Evolutionary conservation across 805 yeast genomes (phyloP).

Genomic region (Jamesozyma lodderae): DNA sequence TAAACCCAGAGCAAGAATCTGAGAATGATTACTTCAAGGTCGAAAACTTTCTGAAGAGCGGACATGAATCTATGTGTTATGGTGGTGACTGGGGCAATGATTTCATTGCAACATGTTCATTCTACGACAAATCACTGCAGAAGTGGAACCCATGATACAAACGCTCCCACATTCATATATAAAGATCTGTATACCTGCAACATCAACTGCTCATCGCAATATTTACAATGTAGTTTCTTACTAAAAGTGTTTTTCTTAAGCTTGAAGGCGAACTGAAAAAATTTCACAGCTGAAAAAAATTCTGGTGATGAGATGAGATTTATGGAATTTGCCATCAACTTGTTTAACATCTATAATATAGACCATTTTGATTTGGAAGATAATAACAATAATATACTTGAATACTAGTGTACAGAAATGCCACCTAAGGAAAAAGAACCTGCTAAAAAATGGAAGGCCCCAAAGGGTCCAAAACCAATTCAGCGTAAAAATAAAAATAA

Average conservation of each 20-base stretch:
- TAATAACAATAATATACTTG: too few species aligned
- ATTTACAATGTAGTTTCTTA: neutral
- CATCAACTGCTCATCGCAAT: neutral
- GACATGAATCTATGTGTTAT: conserved; percentile 88
- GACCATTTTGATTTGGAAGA: neutral
- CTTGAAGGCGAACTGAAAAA: neutral
- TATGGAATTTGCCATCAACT: neutral
- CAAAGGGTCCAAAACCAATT: conserved; percentile 88
- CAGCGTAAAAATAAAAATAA: conserved; percentile 75
- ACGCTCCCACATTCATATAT: too few species aligned
- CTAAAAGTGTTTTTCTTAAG: too few species aligned
- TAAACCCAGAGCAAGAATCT: conserved; percentile 27
- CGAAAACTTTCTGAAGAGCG: conserved; percentile 39
- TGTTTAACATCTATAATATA: neutral
- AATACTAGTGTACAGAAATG: too few species aligned
- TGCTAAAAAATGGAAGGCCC: conserved; percentile 74
- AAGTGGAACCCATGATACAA: conserved; percentile 42
- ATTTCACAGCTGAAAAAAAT: conserved; percentile 2
- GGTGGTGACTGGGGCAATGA: conserved; percentile 80
- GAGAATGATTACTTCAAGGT: conserved; percentile 28
- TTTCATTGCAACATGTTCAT: conserved; percentile 75
- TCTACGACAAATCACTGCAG: conserved; percentile 79
- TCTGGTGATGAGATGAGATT: conserved; percentile 6
- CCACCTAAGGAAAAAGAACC: conserved; percentile 39
- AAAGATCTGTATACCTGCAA: neutral